Percentiles rank a stretch among this genome's conserved stretches.
These are phyloP conservation scores for Vigna radiata DNA, from an alignment of 306 rosid genomes.

Conservation along the genomic window DNA sequence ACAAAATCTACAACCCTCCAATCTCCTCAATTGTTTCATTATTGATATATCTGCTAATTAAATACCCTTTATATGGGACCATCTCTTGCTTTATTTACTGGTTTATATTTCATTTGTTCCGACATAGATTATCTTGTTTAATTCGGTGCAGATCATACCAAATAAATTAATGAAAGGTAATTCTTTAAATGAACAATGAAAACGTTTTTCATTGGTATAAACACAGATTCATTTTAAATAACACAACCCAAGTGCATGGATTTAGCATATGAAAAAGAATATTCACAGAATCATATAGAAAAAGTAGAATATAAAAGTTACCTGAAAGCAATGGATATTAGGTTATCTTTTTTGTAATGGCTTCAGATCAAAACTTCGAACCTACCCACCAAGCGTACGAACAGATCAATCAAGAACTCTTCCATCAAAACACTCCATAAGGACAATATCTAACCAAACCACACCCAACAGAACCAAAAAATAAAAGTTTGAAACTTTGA, in stretches of 20 bases:
- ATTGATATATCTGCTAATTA: slow-evolving; percentile 18
- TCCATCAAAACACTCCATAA: neutral
- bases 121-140: neutral
- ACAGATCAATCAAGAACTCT: slow-evolving; percentile 9
- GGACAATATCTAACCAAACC: slow-evolving; percentile 24
- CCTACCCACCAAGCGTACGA: neutral
- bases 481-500: slow-evolving; percentile 42
- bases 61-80: slow-evolving; percentile 4
- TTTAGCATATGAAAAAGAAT: slow-evolving; percentile 46
- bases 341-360: slow-evolving; percentile 2
- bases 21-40: neutral
- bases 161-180: neutral
- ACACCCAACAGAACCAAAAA: slow-evolving; percentile 33
- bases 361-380: slow-evolving; percentile 28
- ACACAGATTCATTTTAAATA: slow-evolving; percentile 17
- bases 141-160: slow-evolving; percentile 10
- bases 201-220: slow-evolving; percentile 8
- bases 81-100: slow-evolving; percentile 4
- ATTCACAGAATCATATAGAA: slow-evolving; percentile 45
- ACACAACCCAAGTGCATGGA: slow-evolving; percentile 31
- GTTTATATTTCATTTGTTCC: slow-evolving; percentile 35
- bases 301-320: slow-evolving; percentile 36
- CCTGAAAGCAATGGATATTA: slow-evolving; percentile 46
- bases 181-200: neutral
- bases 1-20: slow-evolving; percentile 40